Percentiles rank a stretch among this genome's conserved stretches.
Conservation (phyloP, 129 eudicot species). For the Glebionis coronaria region DNA sequence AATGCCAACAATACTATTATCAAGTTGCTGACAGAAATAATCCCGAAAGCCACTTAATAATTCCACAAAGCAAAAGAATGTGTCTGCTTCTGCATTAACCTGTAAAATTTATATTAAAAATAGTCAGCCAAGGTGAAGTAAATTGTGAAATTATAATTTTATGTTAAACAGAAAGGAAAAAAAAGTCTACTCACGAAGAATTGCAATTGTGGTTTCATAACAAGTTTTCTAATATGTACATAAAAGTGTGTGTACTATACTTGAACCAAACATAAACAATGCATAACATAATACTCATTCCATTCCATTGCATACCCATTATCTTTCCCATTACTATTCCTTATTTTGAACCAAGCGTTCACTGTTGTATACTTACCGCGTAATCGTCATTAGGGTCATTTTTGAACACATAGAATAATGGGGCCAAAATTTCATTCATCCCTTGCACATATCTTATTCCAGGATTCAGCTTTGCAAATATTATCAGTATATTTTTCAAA, state of each 20-base stretch:
- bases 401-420: constrained; percentile 75
- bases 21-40: constrained; percentile 61
- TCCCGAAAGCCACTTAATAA: constrained; percentile 49
- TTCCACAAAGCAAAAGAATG: constrained; percentile 49
- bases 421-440: constrained; percentile 96
- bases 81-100: constrained; percentile 60
- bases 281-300: no score
- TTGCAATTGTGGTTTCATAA: no score
- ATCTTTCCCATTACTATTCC: no score
- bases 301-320: no score
- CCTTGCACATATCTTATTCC: constrained; percentile 99
- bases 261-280: no score
- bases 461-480: constrained; percentile 95
- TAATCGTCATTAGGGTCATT: constrained; percentile 83
- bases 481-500: constrained; percentile 61
- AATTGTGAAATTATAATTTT: no score
- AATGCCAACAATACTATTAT: constrained; percentile 55
- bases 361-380: constrained; percentile 49
- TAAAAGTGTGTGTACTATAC: no score
- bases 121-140: constrained; percentile 11
- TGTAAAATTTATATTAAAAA: constrained; percentile 12
- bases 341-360: no score
- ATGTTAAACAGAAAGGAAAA: no score
- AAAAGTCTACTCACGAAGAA: no score
- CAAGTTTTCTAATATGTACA: no score